A percentile compares a stretch with the other conserved stretches of the same genome.
Evolutionary conservation across 169 alveolate species (phyloP).

Genomic region (Eimeria maxima): DNA sequence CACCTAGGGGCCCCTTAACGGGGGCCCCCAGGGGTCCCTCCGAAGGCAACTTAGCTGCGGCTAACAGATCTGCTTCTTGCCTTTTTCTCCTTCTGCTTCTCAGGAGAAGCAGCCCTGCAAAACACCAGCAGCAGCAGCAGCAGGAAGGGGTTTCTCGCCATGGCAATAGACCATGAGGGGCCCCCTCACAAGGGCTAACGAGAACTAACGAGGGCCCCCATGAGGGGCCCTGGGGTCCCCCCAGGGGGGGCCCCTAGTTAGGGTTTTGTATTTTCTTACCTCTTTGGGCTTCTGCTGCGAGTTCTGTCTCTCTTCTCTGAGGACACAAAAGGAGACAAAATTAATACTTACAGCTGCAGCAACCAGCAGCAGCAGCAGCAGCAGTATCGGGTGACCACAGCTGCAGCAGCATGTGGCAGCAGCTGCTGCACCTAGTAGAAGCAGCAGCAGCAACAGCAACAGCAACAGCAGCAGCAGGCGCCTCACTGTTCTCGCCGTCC

Average conservation of each 20-base stretch:
- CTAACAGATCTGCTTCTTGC: slow-evolving; percentile 45
- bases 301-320: not conserved
- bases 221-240: slow-evolving; percentile 24
- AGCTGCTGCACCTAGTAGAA: not conserved
- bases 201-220: not conserved
- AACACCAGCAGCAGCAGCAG: slow-evolving; percentile 9
- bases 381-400: not conserved
- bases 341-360: not conserved
- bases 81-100: slow-evolving; percentile 32
- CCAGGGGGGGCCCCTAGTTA: slow-evolving; percentile 2
- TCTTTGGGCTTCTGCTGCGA: slow-evolving; percentile 77
- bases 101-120: slow-evolving; percentile 33
- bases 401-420: not conserved
- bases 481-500: not conserved
- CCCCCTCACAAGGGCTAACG: not conserved
- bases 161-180: not conserved
- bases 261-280: not conserved
- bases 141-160: slow-evolving; percentile 25
- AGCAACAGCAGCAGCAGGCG: slow-evolving; percentile 3
- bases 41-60: not conserved
- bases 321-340: not conserved
- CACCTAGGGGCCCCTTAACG: not conserved
- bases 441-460: slow-evolving; percentile 39
- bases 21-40: not conserved
- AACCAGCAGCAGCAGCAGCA: slow-evolving; percentile 48